phyloP scores from a whole-genome alignment of 306 rosid species.

The Pueraria montana region DNA sequence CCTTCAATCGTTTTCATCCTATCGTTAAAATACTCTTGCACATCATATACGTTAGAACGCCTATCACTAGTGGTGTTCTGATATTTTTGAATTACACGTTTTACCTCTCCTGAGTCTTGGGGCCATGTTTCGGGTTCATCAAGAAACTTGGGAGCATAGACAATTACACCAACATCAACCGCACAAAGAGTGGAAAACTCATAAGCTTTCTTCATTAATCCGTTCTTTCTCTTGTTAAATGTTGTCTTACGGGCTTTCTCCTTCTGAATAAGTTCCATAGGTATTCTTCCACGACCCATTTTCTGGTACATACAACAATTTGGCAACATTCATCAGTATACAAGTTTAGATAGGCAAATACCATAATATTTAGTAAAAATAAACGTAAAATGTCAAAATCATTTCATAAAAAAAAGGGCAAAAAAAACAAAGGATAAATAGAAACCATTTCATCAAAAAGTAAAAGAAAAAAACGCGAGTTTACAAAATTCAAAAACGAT shows the following conservation, averaged over 20 bases:
- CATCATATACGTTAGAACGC: conserved; percentile 31
- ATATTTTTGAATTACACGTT: conserved; percentile 38
- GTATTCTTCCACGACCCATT: conserved; percentile 53
- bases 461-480: not conserved
- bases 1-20: conserved; percentile 44
- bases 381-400: not conserved
- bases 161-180: conserved; percentile 42
- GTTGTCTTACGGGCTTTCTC: conserved; percentile 47
- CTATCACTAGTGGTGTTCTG: not conserved
- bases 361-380: too few species aligned
- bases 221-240: conserved; percentile 40
- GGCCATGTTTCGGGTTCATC: conserved; percentile 48
- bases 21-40: conserved; percentile 44
- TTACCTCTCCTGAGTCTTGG: not conserved
- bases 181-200: conserved; percentile 47
- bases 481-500: conserved; percentile 44
- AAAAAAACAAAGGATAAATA: not conserved
- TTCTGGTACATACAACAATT: conserved; percentile 16
- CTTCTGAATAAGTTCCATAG: conserved; percentile 41
- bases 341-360: too few species aligned
- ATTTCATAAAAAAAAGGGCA: not conserved
- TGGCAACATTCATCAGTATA: not conserved
- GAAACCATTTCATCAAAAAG: not conserved
- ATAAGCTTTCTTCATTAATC: conserved; percentile 45
- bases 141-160: conserved; percentile 39